These are phyloP conservation scores for Candida insectorum DNA, from an alignment of 805 yeast species.

Conservation along the genomic window DNA sequence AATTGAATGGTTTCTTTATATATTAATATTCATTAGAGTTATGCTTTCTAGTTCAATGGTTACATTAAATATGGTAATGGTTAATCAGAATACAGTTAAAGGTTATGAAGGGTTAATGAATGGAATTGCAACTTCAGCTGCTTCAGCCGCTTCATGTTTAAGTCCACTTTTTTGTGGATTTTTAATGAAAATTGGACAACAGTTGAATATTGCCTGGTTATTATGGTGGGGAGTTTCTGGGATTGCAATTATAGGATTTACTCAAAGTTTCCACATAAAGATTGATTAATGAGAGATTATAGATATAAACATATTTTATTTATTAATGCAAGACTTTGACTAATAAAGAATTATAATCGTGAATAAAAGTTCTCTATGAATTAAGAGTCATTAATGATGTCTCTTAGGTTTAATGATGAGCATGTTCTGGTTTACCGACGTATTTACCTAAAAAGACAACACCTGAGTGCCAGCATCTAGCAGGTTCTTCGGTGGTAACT, in stretches of 20 bases:
- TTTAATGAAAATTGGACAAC: slow-evolving; percentile 26
- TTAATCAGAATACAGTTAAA: slow-evolving; percentile 51
- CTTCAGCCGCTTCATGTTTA: slow-evolving; percentile 51
- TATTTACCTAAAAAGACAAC: slow-evolving; percentile 85
- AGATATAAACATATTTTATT: too few relatives aligned
- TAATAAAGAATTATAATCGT: slow-evolving; percentile 2
- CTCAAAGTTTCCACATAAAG: slow-evolving; percentile 8
- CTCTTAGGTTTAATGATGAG: slow-evolving; percentile 39
- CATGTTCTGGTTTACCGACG: slow-evolving; percentile 75
- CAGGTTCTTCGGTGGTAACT: slow-evolving; percentile 76
- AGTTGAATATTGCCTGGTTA: slow-evolving; percentile 19
- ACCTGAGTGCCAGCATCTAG: slow-evolving; percentile 99
- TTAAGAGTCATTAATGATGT: background rate
- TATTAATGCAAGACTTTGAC: slow-evolving; percentile 7
- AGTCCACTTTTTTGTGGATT: slow-evolving; percentile 58
- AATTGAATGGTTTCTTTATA: slow-evolving; percentile 22
- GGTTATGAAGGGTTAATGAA: slow-evolving; percentile 55
- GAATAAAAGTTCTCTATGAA: background rate
- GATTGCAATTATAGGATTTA: slow-evolving; percentile 5
- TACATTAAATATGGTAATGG: slow-evolving; percentile 49
- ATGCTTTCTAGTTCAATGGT: slow-evolving; percentile 43
- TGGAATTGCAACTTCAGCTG: slow-evolving; percentile 50
- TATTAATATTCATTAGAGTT: slow-evolving; percentile 18
- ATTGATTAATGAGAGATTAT: too few relatives aligned
- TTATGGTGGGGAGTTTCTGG: slow-evolving; percentile 30